Evolutionary conservation across 2,329 filamentous ascomycete genomes (phyloP).

Genomic region (Proliferodiscus dingleyae): DNA sequence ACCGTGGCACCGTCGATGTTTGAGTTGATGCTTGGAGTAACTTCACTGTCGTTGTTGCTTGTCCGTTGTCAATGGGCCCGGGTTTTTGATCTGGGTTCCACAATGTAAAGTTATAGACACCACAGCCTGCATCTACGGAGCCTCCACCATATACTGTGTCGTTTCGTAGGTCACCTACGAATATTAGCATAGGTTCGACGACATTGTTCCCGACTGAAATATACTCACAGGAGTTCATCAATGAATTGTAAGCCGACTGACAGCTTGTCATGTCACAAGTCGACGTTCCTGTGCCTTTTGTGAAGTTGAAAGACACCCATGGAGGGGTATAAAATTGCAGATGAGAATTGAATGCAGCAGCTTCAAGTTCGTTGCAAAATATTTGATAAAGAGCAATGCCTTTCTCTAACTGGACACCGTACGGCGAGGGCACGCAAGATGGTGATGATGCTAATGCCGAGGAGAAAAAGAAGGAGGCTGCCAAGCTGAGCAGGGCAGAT

Average conservation of each 20-base stretch:
- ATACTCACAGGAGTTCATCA: slow-evolving; percentile 13
- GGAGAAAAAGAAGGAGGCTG: background rate
- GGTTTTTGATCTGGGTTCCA: background rate
- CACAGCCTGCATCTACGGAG: slow-evolving; percentile 7
- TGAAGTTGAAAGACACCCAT: slow-evolving; percentile 12
- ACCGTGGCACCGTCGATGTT: background rate
- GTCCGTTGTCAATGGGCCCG: background rate
- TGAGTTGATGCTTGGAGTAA: background rate
- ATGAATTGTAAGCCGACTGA: slow-evolving; percentile 3
- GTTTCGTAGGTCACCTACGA: slow-evolving; percentile 3
- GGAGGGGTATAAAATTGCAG: slow-evolving; percentile 5
- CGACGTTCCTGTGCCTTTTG: background rate
- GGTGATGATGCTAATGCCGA: slow-evolving; percentile 2
- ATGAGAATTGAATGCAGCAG: slow-evolving; percentile 2
- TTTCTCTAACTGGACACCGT: slow-evolving; percentile 9
- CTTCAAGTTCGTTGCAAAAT: slow-evolving; percentile 11
- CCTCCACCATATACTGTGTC: slow-evolving; percentile 10
- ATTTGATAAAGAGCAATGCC: slow-evolving; percentile 8
- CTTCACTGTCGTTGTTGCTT: background rate
- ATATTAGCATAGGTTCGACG: background rate
- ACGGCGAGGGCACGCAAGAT: slow-evolving; percentile 4
- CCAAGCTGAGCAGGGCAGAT: background rate
- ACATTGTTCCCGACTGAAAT: no score
- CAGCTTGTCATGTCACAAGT: slow-evolving; percentile 6
- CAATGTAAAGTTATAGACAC: slow-evolving; percentile 12